These are phyloP conservation scores for Fusarium sp. DNA, from an alignment of 2,329 filamentous ascomycete species.

Conservation along the genomic window DNA sequence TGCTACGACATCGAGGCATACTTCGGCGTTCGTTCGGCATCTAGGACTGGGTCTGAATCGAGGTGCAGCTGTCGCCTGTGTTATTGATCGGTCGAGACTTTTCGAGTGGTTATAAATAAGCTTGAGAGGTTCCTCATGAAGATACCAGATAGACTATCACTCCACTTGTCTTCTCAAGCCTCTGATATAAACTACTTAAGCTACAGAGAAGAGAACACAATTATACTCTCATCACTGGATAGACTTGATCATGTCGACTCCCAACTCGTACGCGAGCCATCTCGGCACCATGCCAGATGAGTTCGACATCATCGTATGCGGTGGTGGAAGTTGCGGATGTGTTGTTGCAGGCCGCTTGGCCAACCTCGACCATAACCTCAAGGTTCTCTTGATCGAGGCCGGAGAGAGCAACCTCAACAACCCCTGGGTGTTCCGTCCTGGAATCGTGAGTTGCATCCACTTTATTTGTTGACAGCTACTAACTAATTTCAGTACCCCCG, in stretches of 20 bases:
- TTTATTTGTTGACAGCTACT: too few relatives aligned
- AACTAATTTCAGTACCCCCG: slow-evolving; percentile 66
- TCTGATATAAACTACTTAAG: not conserved
- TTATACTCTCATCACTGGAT: not conserved
- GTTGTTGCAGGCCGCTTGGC: slow-evolving; percentile 74
- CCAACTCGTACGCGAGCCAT: slow-evolving; percentile 37
- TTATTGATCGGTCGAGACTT: too few relatives aligned
- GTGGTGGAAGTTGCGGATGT: slow-evolving; percentile 76
- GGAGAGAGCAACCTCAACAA: slow-evolving; percentile 83
- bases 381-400: slow-evolving; percentile 77
- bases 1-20: slow-evolving; percentile 24
- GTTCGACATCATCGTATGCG: slow-evolving; percentile 84
- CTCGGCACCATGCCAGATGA: slow-evolving; percentile 72
- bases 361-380: slow-evolving; percentile 81
- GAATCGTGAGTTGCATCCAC: slow-evolving; percentile 45
- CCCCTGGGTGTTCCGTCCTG: slow-evolving; percentile 81
- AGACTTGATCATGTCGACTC: slow-evolving; percentile 39
- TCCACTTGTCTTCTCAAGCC: not conserved
- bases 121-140: not conserved
- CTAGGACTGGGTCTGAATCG: slow-evolving; percentile 21
- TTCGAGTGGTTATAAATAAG: slow-evolving; percentile 28
- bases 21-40: slow-evolving; percentile 44
- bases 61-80: not conserved
- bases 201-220: not conserved
- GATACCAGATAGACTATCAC: not conserved